Base-by-base conservation (phyloP, 2,329 filamentous ascomycete species). In the Curvularia sp. region DNA sequence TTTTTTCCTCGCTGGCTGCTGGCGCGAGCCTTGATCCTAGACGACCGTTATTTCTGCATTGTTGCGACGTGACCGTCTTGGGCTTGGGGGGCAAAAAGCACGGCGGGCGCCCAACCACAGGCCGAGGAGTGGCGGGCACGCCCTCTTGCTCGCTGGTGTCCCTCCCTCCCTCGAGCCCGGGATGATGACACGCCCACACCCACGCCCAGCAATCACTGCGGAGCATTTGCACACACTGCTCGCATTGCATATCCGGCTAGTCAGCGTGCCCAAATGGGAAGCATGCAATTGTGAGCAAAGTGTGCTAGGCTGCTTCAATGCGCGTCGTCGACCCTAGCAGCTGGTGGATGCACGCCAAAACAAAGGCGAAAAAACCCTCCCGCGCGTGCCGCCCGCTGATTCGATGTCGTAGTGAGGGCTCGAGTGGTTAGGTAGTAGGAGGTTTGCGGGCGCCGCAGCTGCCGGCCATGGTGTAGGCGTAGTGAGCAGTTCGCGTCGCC, bases 331-430 rank as follows among this genome's bases (percentile, higher is more conserved):
- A 56, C 58, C 55, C 61, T 62, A 47, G 60, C 49, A 6, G 56
- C 26, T 48, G 46, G 56, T 64, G 66, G 61, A 63, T 61, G 63
- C 57, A 64, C 64, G 64, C 68, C 67, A 70, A 65, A 65, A 62
- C 63, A 68, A 68, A 70, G 61, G 62, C 57, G 55, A 58, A 61
- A 65, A 66, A 63, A 57, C 63, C 65, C 55, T 72, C 67, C 68
- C 70, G 67, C 64, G 61, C 60, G 58, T 62, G 62, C 53, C 49
- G 63, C 60, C 58, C 60, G 64, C 65, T 70, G 66, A 70, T 70
- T 73, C 65, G 70, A 31, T 28, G 26, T 28, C 26, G 4, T 61
- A 55, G 58, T 55, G 24, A n/a, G n/a, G n/a, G 18, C 18, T 18
- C 18, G 18, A 18, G 18, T 18, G 18, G 18, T 18, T 18, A 18